Evolutionary conservation across 768 basidiomycete species (phyloP).

Genomic region (Leccinum subtestaceum): DNA sequence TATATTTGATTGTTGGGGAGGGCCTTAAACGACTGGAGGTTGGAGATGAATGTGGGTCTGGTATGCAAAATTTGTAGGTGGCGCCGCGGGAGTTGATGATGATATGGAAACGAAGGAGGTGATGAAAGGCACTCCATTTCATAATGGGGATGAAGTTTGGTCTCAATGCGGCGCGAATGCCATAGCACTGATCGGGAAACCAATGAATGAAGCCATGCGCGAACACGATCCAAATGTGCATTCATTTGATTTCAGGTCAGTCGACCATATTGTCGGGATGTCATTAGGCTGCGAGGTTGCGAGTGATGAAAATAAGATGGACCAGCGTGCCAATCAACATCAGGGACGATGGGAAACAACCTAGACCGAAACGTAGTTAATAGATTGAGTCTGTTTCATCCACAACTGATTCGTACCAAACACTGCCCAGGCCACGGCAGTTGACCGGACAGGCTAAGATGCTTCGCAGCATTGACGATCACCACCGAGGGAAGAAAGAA

Average conservation of each 20-base stretch:
- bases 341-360: neutral
- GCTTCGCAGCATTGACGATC: neutral
- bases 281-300: conserved; percentile 2
- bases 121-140: neutral
- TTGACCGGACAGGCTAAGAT: neutral
- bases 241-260: conserved; percentile 1
- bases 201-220: neutral
- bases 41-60: neutral
- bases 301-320: neutral
- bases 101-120: neutral
- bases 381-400: neutral
- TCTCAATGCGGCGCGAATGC: neutral
- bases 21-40: neutral
- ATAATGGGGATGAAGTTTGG: neutral
- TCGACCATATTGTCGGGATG: neutral
- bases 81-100: neutral
- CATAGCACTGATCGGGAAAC: neutral
- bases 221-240: neutral
- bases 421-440: neutral
- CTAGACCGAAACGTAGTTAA: conserved; percentile 9
- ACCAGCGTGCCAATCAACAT: neutral
- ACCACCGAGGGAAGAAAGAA: conserved; percentile 3
- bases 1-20: neutral
- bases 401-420: conserved; percentile 15
- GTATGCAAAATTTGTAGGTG: neutral